Conservation (phyloP, 140 eudicot genomes). For the Anethum foeniculum region DNA sequence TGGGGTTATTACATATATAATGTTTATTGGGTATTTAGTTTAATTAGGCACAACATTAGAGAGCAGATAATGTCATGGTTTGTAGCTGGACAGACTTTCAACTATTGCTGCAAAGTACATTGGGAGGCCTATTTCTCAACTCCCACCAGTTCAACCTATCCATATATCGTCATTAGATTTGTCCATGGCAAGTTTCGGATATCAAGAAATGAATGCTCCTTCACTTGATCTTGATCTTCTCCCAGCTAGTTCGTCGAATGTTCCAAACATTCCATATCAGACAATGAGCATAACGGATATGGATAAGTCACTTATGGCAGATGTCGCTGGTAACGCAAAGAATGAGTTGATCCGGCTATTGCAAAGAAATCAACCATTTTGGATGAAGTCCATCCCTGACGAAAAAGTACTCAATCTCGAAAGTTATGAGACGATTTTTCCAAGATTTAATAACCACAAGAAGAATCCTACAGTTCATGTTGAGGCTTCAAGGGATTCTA, state of each 20-base stretch:
- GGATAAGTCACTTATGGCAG: slow-evolving; percentile 25
- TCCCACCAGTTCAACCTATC: slow-evolving; percentile 71
- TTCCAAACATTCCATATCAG: slow-evolving; percentile 31
- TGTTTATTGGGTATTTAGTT: too few relatives aligned
- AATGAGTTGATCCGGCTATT: slow-evolving; percentile 31
- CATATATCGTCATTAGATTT: slow-evolving; percentile 65
- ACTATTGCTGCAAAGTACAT: slow-evolving; percentile 80
- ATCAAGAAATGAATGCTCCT: slow-evolving; percentile 35
- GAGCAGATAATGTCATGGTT: too few relatives aligned
- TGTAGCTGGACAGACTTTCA: slow-evolving; percentile 76
- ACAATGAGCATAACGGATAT: slow-evolving; percentile 31
- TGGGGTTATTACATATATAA: too few relatives aligned
- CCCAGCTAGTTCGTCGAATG: slow-evolving; percentile 24
- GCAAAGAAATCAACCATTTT: slow-evolving; percentile 28
- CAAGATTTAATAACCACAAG: slow-evolving; percentile 18
- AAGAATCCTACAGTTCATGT: slow-evolving; percentile 19
- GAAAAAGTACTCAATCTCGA: slow-evolving; percentile 28
- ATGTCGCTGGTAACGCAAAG: slow-evolving; percentile 33
- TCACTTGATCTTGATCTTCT: slow-evolving; percentile 66
- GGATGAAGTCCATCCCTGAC: slow-evolving; percentile 30
- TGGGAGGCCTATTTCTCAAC: slow-evolving; percentile 77
- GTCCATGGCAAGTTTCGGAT: slow-evolving; percentile 55
- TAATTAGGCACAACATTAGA: too few relatives aligned
- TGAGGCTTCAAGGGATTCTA: slow-evolving; percentile 39
- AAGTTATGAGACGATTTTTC: slow-evolving; percentile 26